These are phyloP conservation scores for Cornus controversa DNA, from an alignment of 148 eudicot species.

Conservation along the genomic window DNA sequence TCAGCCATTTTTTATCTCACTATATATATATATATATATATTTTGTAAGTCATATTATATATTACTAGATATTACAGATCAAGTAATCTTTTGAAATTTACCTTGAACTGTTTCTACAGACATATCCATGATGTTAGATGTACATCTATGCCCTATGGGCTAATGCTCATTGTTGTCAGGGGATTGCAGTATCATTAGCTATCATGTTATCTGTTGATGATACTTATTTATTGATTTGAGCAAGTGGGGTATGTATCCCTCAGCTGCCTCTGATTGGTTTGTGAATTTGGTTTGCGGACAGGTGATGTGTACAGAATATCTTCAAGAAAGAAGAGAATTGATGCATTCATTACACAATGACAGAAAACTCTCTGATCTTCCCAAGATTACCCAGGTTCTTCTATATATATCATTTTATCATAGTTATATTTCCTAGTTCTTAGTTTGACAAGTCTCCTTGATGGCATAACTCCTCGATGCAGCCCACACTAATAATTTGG, in stretches of 20 bases:
- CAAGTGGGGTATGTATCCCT: neutral
- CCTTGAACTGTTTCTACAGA: no score
- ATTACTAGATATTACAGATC: no score
- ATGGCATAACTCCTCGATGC: conserved; percentile 17
- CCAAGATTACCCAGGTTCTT: conserved; percentile 69
- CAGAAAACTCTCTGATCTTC: conserved; percentile 74
- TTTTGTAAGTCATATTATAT: no score
- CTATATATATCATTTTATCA: neutral
- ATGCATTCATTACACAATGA: conserved; percentile 62
- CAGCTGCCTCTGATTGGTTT: neutral
- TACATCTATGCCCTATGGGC: no score
- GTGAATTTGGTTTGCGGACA: conserved; percentile 18
- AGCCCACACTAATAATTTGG: conserved; percentile 84
- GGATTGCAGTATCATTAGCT: no score
- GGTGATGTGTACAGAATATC: conserved; percentile 71
- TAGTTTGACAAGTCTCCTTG: neutral
- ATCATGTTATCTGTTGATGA: no score
- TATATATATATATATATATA: no score
- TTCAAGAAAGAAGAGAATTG: conserved; percentile 61
- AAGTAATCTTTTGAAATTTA: no score
- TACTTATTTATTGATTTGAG: no score
- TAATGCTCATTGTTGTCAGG: no score
- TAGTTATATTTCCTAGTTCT: neutral
- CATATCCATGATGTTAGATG: no score
- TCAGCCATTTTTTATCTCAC: no score